Conservation (phyloP, 2,329 filamentous ascomycete species). For the Triangularia verruculosa region DNA sequence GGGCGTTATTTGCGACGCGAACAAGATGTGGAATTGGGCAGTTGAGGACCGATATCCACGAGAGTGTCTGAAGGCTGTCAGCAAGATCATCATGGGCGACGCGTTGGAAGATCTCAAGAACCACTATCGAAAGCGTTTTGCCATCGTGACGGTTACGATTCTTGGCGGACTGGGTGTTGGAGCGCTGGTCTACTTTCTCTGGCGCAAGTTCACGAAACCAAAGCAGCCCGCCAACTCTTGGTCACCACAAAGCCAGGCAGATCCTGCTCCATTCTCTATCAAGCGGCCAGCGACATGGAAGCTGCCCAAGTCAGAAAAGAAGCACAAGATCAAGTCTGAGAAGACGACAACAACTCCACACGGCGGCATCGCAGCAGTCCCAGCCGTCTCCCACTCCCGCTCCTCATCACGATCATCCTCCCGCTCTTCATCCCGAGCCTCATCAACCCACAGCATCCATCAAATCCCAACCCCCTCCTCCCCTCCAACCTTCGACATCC, state of each 20-base stretch:
- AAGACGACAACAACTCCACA: neutral
- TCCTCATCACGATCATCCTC: neutral
- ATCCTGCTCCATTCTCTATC: neutral
- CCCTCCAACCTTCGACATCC: neutral
- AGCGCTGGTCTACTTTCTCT: conserved; percentile 13
- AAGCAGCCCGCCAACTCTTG: neutral
- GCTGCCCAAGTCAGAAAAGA: neutral
- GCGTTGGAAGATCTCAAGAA: conserved; percentile 18
- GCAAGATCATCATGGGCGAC: conserved; percentile 17
- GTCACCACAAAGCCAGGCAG: neutral
- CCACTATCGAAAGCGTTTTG: conserved; percentile 19
- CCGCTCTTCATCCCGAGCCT: neutral
- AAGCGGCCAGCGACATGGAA: conserved; percentile 6
- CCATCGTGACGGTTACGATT: conserved; percentile 18
- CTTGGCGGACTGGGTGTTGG: conserved; percentile 17
- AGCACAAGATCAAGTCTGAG: neutral
- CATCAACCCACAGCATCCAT: neutral
- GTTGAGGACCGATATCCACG: conserved; percentile 22
- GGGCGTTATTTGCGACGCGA: conserved; percentile 21
- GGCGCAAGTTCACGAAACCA: conserved; percentile 11
- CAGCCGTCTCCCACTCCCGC: neutral
- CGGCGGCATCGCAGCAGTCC: neutral
- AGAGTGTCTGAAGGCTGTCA: conserved; percentile 19
- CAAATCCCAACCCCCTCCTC: neutral
- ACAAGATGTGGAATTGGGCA: conserved; percentile 26